Base-by-base conservation (phyloP, 495 filamentous ascomycete species). In the Thermochaetoides thermophila region DNA sequence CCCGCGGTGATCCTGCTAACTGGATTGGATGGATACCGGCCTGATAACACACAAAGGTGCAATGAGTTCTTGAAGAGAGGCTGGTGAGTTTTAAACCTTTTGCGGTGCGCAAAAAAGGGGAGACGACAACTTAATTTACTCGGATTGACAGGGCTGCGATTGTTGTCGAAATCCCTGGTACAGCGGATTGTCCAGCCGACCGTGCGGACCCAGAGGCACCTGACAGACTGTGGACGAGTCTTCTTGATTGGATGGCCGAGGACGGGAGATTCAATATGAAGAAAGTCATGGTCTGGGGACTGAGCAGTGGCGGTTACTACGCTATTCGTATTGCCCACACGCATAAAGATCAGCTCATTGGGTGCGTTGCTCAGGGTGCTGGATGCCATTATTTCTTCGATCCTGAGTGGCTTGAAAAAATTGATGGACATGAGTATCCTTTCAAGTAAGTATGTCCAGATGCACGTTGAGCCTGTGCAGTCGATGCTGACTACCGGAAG, bases 361-460 rank as follows among this genome's bases (percentile, higher is more conserved):
- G 78, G 0, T 61, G 54, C 12, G 66, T 83, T n/a, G 76, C 77
- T 17, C 73, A 81, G 50, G 80, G 81, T 0, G 77, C 77, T 7
- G 81, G 81, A 0, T 61, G 57, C 28, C 81, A 86, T 49, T 65
- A 76, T 43, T 81, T 84, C 52, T 77, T 78, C 41, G 63, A 65
- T 17, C 33, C 36, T 1, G 69, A 68, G 33, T 84, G 81, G 81
- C 45, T 85, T 42, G 60, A 67, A 16, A 58, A 57, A 34, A 74
- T 74, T 0, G 74, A 84, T 40, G 71, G 76, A 17, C 73, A 81
- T 38, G 81, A 85, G 54, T 87, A 87, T 55, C 81, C 81, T 7
- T 84, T 84, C 48, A 52, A 61, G 64, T 75, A 35, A 57, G 66
- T 65, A 24, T 6, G 21, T 24, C 11, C 6, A 24, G 11, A 11